Percentiles rank a stretch among this genome's conserved stretches.
These are phyloP conservation scores for Orbilia brochopaga DNA, from an alignment of 2,329 filamentous ascomycete species.

Conservation along the genomic window DNA sequence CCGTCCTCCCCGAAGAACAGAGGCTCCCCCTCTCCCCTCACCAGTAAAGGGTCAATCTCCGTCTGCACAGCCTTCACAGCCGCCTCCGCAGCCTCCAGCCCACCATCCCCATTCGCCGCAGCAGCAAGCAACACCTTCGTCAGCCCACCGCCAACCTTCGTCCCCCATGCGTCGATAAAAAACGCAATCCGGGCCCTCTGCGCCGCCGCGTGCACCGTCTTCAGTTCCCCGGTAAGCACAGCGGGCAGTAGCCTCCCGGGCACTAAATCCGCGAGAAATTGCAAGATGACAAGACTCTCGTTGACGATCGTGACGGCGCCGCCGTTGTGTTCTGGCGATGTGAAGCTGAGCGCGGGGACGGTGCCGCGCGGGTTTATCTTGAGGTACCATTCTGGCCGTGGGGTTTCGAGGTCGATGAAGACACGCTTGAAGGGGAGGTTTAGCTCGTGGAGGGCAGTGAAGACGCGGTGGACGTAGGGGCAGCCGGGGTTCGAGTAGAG, in stretches of 20 bases:
- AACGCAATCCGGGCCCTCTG: conserved; percentile 71
- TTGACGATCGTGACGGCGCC: conserved; percentile 76
- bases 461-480: conserved; percentile 77
- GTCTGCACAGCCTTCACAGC: conserved; percentile 67
- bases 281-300: conserved; percentile 64
- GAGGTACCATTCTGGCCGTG: conserved; percentile 75
- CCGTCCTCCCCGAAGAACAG: conserved; percentile 71
- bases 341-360: conserved; percentile 30
- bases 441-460: conserved; percentile 73
- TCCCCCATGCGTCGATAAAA: conserved; percentile 73
- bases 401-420: conserved; percentile 72
- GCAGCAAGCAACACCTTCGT: conserved; percentile 62
- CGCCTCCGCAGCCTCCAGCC: conserved; percentile 61
- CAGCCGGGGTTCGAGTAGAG: conserved; percentile 72
- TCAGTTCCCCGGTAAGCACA: conserved; percentile 57
- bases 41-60: conserved; percentile 75
- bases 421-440: conserved; percentile 72
- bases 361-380: conserved; percentile 70
- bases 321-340: conserved; percentile 65
- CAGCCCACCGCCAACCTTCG: conserved; percentile 65
- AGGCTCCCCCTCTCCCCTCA: conserved; percentile 57
- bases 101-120: conserved; percentile 59
- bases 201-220: conserved; percentile 64
- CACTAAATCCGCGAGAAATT: conserved; percentile 67
- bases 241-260: conserved; percentile 71